Conservation (phyloP, 2,329 filamentous ascomycete genomes). For the Cadophora sp. region DNA sequence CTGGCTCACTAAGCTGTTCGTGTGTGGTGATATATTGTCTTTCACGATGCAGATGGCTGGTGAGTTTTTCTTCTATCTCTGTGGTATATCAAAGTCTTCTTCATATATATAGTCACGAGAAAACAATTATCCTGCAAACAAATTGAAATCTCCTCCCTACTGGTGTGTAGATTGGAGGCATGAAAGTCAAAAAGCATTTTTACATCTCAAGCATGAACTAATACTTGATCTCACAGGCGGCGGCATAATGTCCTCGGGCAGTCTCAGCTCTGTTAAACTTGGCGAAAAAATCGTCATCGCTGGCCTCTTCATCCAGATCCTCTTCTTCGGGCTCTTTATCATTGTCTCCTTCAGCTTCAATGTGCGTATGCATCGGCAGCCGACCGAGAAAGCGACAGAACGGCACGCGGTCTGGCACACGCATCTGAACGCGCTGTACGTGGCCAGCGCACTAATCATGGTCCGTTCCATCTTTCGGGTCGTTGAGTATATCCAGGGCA, state of each 20-base stretch:
- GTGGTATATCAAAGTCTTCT: too few species aligned
- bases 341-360: constrained; percentile 53
- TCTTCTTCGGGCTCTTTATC: constrained; percentile 48
- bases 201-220: too few species aligned
- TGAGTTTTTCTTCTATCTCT: too few species aligned
- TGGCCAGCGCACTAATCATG: constrained; percentile 53
- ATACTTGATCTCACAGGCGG: too few species aligned
- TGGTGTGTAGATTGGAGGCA: too few species aligned
- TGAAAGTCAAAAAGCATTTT: too few species aligned
- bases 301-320: constrained; percentile 57
- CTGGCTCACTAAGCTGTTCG: constrained; percentile 54
- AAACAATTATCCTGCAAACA: too few species aligned
- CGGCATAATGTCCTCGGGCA: constrained; percentile 24
- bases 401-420: constrained; percentile 40
- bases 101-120: too few species aligned
- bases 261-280: constrained; percentile 41
- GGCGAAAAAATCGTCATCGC: constrained; percentile 53
- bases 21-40: constrained; percentile 52
- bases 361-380: constrained; percentile 21
- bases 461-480: constrained; percentile 56
- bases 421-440: constrained; percentile 51
- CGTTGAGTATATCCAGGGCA: constrained; percentile 55
- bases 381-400: constrained; percentile 18
- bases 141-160: too few species aligned
- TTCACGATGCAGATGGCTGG: too few species aligned